A percentile compares a stretch with the other conserved stretches of the same genome.
These are phyloP conservation scores for Dactylellina drechsleri DNA, from an alignment of 2,329 filamentous ascomycete species.

Conservation along the genomic window DNA sequence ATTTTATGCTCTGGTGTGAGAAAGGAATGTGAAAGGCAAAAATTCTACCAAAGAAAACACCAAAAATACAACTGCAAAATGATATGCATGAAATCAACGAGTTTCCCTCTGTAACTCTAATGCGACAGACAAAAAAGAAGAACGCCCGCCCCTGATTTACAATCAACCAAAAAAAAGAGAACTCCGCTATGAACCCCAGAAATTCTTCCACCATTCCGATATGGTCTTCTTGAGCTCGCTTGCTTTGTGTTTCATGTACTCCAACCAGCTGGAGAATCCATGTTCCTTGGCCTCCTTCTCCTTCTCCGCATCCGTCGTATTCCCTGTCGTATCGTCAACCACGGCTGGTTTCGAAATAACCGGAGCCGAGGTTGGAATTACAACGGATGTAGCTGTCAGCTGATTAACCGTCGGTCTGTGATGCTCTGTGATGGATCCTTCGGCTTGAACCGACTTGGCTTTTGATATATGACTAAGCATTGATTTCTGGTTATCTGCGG, in stretches of 20 bases:
- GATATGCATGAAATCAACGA: too few relatives aligned
- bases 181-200: constrained; percentile 53
- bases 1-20: too few relatives aligned
- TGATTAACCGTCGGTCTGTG: constrained; percentile 38
- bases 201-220: constrained; percentile 57
- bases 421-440: constrained; percentile 39
- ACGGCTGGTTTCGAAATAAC: constrained; percentile 22
- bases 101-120: background rate
- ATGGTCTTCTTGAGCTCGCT: constrained; percentile 56
- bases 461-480: constrained; percentile 51
- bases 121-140: background rate
- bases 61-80: too few relatives aligned
- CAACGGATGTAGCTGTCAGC: constrained; percentile 11
- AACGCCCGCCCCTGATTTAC: constrained; percentile 7
- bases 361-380: constrained; percentile 24
- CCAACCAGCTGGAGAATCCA: constrained; percentile 55
- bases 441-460: constrained; percentile 48
- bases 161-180: constrained; percentile 12
- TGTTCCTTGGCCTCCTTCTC: constrained; percentile 50
- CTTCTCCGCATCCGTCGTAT: constrained; percentile 51
- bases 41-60: too few relatives aligned
- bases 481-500: constrained; percentile 40
- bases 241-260: constrained; percentile 57
- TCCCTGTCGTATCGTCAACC: constrained; percentile 30
- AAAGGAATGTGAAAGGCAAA: too few relatives aligned